Base-by-base conservation (phyloP, 1,284 basidiomycete species). In the Cystobasidium sp. region DNA sequence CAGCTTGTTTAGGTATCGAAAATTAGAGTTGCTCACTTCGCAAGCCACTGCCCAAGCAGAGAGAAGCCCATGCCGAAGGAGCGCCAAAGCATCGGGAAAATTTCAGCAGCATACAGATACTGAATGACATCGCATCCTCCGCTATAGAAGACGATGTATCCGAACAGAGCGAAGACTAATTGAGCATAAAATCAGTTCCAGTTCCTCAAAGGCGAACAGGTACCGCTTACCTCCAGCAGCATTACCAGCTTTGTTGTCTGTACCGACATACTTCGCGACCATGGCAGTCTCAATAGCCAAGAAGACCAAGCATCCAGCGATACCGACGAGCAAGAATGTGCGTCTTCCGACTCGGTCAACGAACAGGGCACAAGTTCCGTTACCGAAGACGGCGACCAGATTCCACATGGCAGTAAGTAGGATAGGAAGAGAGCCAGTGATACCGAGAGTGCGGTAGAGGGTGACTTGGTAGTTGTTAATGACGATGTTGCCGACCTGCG, bases 401-500 rank as follows among this genome's bases (percentile, higher is more conserved):
- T 62, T 62, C 59, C 59, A 62, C 59, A 62, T 62, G 16, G 59
- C 59, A 4, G 59, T 62, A 4, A 62, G 39, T 2, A 62, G 59
- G 59, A 62, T 62, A 31, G 59, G 59, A 16, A 62, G 37, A 14
- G n/a, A 16, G 12, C 59, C 59, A n/a, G 44, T 62, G n/a, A 62
- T 62, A 4, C 59, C 59, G 59, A 62, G 59, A 12, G 59, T 16
- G 44, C 59, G 5, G 37, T 62, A 62, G 3, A 62, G 59, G n/a
- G 59, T 62, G 39, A 62, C 59, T 43, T 62, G 59, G 39, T 39
- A 39, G 37, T 31, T 49, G 20, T 58, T 58, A 7, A 58, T 58
- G 7, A 58, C 55, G 55, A 58, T 58, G 55, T 58, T 58, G 20
- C 55, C 55, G 7, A 58, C 55, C 55, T 58, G 37, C 22, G 22